Percentiles rank a stretch among this genome's conserved stretches.
These are phyloP conservation scores for Teunomyces tritomae DNA, from an alignment of 805 yeast genomes.

Conservation along the genomic window DNA sequence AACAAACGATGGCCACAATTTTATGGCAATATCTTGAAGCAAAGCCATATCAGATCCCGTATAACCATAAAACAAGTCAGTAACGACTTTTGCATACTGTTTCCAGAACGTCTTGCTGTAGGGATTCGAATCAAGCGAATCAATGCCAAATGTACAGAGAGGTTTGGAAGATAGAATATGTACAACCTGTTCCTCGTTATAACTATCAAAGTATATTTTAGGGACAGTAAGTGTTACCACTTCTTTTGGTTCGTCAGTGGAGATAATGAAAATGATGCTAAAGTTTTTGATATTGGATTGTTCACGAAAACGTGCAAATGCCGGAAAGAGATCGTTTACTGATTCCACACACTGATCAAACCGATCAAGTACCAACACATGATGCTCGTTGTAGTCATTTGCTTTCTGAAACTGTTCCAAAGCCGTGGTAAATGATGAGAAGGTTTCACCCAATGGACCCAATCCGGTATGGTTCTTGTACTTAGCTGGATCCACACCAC, in stretches of 20 bases:
- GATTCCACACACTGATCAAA: constrained; percentile 47
- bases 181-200: constrained; percentile 33
- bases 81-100: constrained; percentile 42
- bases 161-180: constrained; percentile 34
- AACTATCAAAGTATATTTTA: constrained; percentile 36
- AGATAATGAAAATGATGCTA: constrained; percentile 38
- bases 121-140: constrained; percentile 12
- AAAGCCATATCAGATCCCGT: constrained; percentile 44
- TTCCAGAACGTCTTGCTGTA: constrained; percentile 32
- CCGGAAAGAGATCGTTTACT: constrained; percentile 37
- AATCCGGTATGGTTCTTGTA: constrained; percentile 15
- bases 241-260: constrained; percentile 37
- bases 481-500: constrained; percentile 24
- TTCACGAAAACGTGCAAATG: constrained; percentile 45
- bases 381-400: constrained; percentile 29
- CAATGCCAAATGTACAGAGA: constrained; percentile 21
- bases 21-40: constrained; percentile 27
- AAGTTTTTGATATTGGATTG: constrained; percentile 31
- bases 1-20: constrained; percentile 34
- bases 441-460: constrained; percentile 37
- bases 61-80: constrained; percentile 44
- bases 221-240: constrained; percentile 42
- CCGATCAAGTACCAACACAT: constrained; percentile 47
- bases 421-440: constrained; percentile 39
- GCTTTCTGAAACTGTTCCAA: constrained; percentile 37